A percentile compares a stretch with the other conserved stretches of the same genome.
phyloP scores from a whole-genome alignment of 75 land plant genomes.

The Adiantum capillusveneris region DNA sequence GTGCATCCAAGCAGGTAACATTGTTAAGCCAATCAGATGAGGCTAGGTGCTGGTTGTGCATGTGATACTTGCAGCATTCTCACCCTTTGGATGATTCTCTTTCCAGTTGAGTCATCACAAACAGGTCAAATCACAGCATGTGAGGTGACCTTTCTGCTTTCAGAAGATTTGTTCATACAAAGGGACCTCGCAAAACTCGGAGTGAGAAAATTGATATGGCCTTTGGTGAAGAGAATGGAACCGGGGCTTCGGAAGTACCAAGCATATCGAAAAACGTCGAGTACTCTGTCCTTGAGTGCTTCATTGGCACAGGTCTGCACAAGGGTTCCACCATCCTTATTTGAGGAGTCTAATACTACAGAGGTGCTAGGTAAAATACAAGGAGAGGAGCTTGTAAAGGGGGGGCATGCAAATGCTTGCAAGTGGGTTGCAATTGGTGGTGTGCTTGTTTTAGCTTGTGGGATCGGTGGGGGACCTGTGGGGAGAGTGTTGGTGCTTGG shows the following conservation, averaged over 20 bases:
- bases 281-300: conserved; percentile 45
- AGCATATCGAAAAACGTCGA: conserved; percentile 35
- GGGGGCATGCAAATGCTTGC: conserved; percentile 32
- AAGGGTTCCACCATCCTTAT: conserved; percentile 23
- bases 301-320: conserved; percentile 58
- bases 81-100: conserved; percentile 1
- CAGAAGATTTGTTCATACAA: conserved; percentile 97
- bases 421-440: conserved; percentile 80
- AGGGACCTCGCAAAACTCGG: conserved; percentile 82
- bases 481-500: conserved; percentile 73
- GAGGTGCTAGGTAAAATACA: background rate
- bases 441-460: conserved; percentile 71
- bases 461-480: conserved; percentile 58
- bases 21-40: background rate
- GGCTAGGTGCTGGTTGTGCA: background rate
- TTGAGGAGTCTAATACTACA: background rate
- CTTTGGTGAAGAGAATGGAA: conserved; percentile 73
- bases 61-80: background rate
- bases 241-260: conserved; percentile 73
- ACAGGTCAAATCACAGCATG: conserved; percentile 80
- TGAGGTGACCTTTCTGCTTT: conserved; percentile 80
- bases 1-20: conserved; percentile 76
- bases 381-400: background rate
- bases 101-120: conserved; percentile 74
- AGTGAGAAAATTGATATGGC: conserved; percentile 96